These are phyloP conservation scores for Exophiala phaeomuriformis DNA, from an alignment of 2,329 filamentous ascomycete species.

Conservation along the genomic window DNA sequence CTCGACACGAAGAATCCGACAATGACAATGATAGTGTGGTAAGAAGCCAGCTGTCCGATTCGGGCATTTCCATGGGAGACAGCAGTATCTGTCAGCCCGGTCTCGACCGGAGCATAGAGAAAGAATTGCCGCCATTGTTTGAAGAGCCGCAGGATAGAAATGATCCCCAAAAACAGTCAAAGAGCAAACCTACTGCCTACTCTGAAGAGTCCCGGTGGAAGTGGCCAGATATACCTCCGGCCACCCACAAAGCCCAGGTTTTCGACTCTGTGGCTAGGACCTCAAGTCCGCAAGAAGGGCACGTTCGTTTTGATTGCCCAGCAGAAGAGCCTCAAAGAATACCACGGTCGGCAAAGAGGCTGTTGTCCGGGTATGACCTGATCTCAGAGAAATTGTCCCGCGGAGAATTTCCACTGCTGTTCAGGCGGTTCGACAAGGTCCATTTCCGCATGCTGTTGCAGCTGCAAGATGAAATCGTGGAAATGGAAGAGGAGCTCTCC, in stretches of 20 bases:
- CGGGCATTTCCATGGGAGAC: slow-evolving; percentile 32
- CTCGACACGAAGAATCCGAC: slow-evolving; percentile 17
- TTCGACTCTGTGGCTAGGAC: neutral
- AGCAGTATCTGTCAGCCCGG: slow-evolving; percentile 25
- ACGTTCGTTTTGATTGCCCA: neutral
- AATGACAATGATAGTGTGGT: slow-evolving; percentile 22
- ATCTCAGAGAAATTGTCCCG: slow-evolving; percentile 50
- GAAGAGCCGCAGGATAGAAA: slow-evolving; percentile 11
- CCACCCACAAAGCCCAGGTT: slow-evolving; percentile 10
- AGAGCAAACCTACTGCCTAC: neutral
- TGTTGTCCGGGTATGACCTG: slow-evolving; percentile 47
- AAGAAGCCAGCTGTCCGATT: slow-evolving; percentile 31
- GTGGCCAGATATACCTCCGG: slow-evolving; percentile 17
- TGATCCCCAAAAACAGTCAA: slow-evolving; percentile 3
- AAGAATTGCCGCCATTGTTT: slow-evolving; percentile 11
- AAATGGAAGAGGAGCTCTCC: slow-evolving; percentile 71
- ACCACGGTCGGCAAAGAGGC: neutral
- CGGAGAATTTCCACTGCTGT: slow-evolving; percentile 53
- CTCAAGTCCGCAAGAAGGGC: slow-evolving; percentile 10
- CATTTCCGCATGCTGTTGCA: slow-evolving; percentile 77
- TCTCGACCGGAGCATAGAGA: slow-evolving; percentile 5
- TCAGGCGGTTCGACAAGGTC: slow-evolving; percentile 72
- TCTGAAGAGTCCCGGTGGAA: slow-evolving; percentile 11
- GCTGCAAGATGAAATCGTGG: slow-evolving; percentile 74
- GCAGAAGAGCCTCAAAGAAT: slow-evolving; percentile 1